Percentiles rank a stretch among this genome's conserved stretches.
These are phyloP conservation scores for Kondoa malvinella DNA, from an alignment of 768 basidiomycete species.

Conservation along the genomic window DNA sequence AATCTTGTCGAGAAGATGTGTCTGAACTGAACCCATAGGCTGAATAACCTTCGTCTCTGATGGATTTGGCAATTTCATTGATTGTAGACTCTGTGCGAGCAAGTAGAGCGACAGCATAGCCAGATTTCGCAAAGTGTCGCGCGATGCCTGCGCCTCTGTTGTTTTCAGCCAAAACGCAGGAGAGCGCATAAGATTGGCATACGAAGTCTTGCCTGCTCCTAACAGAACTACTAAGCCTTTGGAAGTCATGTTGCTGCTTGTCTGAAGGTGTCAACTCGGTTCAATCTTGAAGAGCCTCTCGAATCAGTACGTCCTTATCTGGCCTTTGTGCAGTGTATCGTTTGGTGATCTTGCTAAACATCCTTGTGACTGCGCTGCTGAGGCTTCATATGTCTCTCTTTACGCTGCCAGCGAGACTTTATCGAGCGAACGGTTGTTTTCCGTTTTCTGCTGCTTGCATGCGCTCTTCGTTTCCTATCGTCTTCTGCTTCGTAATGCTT, in stretches of 20 bases:
- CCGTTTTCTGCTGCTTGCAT: too few relatives aligned
- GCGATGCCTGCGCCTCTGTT: background rate
- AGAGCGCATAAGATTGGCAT: background rate
- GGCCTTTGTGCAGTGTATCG: too few relatives aligned
- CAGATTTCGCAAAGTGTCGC: background rate
- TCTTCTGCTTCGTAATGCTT: too few relatives aligned
- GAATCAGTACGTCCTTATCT: too few relatives aligned
- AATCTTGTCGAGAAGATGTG: background rate
- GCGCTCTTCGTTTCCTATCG: too few relatives aligned
- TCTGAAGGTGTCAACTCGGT: too few relatives aligned
- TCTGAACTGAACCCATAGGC: background rate
- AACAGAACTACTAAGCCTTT: background rate
- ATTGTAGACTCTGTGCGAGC: background rate
- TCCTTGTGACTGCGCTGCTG: too few relatives aligned
- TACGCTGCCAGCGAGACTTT: too few relatives aligned
- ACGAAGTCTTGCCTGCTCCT: background rate
- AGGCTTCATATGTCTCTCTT: too few relatives aligned
- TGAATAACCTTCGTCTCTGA: background rate
- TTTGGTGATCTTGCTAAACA: too few relatives aligned
- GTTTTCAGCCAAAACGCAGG: background rate
- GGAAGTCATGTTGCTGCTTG: background rate
- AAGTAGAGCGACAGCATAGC: background rate
- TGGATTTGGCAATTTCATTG: background rate
- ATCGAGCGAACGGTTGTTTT: too few relatives aligned
- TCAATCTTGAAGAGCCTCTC: too few relatives aligned